phyloP scores from a whole-genome alignment of 306 rosid species.

The Trifolium pratense region DNA sequence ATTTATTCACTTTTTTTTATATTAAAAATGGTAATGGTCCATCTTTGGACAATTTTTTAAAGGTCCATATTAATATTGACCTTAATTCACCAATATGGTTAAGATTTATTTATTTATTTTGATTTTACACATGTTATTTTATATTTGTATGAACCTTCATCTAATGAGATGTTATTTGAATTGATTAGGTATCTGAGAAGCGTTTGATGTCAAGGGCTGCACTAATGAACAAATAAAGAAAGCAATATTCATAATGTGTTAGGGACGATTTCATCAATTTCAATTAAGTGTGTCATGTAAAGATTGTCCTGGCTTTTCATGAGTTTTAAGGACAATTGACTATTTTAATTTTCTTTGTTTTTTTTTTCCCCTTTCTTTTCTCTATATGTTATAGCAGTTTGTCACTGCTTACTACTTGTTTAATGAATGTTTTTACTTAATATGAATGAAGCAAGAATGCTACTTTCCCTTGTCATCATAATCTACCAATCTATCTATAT shows the following conservation, averaged over 20 bases:
- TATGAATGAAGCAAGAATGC: slow-evolving; percentile 42
- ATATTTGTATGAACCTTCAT: neutral
- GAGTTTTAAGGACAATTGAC: slow-evolving; percentile 48
- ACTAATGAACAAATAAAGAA: slow-evolving; percentile 72
- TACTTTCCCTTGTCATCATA: neutral
- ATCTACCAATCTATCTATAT: no score
- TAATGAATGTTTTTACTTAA: slow-evolving; percentile 42
- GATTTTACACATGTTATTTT: no score
- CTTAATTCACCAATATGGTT: neutral
- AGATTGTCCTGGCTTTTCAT: slow-evolving; percentile 44
- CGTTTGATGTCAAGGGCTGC: slow-evolving; percentile 74
- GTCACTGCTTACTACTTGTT: slow-evolving; percentile 43
- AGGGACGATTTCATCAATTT: slow-evolving; percentile 23
- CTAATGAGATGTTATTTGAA: neutral
- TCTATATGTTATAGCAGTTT: slow-evolving; percentile 5
- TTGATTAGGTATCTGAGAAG: slow-evolving; percentile 71
- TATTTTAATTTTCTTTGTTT: slow-evolving; percentile 35
- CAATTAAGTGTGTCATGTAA: slow-evolving; percentile 46
- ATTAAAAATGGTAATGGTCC: no score
- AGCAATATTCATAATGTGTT: slow-evolving; percentile 30
- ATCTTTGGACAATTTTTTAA: no score
- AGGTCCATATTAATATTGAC: no score
- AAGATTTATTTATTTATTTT: neutral
- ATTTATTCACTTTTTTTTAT: neutral
- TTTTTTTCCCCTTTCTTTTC: no score